These are phyloP conservation scores for Aspergillus homomorphus DNA, from an alignment of 495 filamentous ascomycete genomes.

Conservation along the genomic window DNA sequence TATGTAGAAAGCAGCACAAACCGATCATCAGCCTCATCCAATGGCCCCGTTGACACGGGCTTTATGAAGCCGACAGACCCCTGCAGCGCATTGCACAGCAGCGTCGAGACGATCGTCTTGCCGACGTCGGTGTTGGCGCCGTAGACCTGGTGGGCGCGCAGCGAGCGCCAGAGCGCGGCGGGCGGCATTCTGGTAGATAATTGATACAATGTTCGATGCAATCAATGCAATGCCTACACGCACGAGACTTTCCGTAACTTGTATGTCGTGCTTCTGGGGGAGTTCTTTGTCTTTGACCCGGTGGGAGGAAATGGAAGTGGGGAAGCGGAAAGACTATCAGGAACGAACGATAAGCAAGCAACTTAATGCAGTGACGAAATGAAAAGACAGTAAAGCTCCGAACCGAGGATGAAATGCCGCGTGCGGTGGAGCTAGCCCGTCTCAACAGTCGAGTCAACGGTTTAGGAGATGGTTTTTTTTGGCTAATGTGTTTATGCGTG, in stretches of 20 bases:
- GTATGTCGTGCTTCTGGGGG: neutral
- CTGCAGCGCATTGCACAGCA: constrained; percentile 60
- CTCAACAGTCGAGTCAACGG: neutral
- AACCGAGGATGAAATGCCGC: neutral
- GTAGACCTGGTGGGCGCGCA: constrained; percentile 67
- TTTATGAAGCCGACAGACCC: constrained; percentile 64
- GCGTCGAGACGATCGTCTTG: constrained; percentile 71
- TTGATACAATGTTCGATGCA: constrained; percentile 25
- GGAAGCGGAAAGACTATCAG: neutral
- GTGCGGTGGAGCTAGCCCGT: neutral
- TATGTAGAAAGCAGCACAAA: constrained; percentile 41
- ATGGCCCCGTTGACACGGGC: constrained; percentile 69
- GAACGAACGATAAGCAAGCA: neutral
- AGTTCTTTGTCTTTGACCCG: too few species aligned
- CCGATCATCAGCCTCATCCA: constrained; percentile 64
- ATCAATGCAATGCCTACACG: neutral
- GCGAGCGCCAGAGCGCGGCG: constrained; percentile 56
- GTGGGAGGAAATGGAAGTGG: neutral
- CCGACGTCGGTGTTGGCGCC: constrained; percentile 80
- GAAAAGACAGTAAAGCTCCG: constrained; percentile 8
- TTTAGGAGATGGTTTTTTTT: neutral
- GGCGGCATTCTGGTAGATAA: constrained; percentile 31
- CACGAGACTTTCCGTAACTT: neutral
- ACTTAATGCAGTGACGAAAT: neutral
- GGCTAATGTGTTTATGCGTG: too few species aligned